Evolutionary conservation across 2,329 filamentous ascomycete species (phyloP), one percentile per base, ranked within the genome.

Genomic region (Trichoderma citrinoviride): DNA sequence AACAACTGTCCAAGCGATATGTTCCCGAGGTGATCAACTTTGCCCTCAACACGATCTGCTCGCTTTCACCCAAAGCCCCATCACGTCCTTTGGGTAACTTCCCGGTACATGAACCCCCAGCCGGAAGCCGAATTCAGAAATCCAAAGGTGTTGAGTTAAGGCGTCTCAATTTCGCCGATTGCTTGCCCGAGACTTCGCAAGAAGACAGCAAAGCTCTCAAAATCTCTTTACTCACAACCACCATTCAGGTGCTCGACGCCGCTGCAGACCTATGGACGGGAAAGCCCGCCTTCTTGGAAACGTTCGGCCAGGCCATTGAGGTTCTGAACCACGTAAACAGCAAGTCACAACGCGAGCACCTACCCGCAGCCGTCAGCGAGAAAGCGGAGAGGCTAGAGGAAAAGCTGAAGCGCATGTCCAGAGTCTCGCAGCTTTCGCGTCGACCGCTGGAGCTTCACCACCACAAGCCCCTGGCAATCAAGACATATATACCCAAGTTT

Each of bases 21-120:
- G 83, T 97, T 53, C 95, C 95, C 0, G 95, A 99, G 77, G 84
- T 93, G 37, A 82, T 96, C 70, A 92, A 92, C 74, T 97, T 93
- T 75, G 84, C 86, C 27, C 78, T 92, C 50, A 93, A 94, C 75
- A 90, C 89, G 0, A 78, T 98, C 21, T 85, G 81, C 68, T 83
- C 86, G 10, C 80, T 94, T 29, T 83, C 86, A n/a, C 90, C 89
- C 1, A 73, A 75, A 14, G 81, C 84, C 53, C 71, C 81, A 3
- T 73, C 77, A 10, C 77, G 78, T 10, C 71, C 75, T n/a, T 74
- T 84, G 1, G 86, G 84, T 3, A 78, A 76, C 66, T 90, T 91
- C 72, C 88, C 89, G 1, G 73, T 85, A 33, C 87, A 91, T 68
- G 81, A 83, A 55, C 81, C 87, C 1, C 74, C 82, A 3, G 70